Percentiles rank a stretch among this genome's conserved stretches.
These are phyloP conservation scores for Raphanus raphanistrum DNA, from an alignment of 345 rosid species.

Conservation along the genomic window DNA sequence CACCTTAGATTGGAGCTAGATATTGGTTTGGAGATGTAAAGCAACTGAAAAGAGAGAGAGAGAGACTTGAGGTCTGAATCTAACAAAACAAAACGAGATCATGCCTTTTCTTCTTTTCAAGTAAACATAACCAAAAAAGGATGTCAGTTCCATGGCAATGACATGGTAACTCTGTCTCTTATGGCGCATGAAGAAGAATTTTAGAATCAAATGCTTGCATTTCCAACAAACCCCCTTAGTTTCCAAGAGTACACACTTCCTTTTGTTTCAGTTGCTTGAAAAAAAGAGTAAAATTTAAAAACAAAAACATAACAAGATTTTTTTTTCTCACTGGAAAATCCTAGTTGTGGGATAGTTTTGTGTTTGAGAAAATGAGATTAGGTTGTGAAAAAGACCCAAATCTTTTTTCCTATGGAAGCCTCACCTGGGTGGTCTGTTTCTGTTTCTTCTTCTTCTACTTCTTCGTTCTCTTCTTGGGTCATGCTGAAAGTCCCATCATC, in stretches of 20 bases:
- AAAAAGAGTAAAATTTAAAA: not conserved
- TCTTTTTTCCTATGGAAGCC: conserved; percentile 69
- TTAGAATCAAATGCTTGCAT: conserved; percentile 7
- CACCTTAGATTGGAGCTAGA: conserved; percentile 43
- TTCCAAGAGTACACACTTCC: conserved; percentile 11
- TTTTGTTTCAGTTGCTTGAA: conserved; percentile 20
- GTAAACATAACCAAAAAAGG: no score
- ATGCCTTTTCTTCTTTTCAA: no score
- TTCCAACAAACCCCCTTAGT: conserved; percentile 4
- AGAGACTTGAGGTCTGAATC: conserved; percentile 62
- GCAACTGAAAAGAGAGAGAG: conserved; percentile 64
- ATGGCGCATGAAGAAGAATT: not conserved
- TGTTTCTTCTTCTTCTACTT: conserved; percentile 25
- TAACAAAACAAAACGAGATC: no score
- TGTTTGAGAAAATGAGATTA: conserved; percentile 31
- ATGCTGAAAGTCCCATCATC: conserved; percentile 54
- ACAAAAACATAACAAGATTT: conserved; percentile 12
- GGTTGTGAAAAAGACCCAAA: conserved; percentile 87
- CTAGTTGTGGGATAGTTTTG: conserved; percentile 27
- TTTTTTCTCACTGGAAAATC: not conserved
- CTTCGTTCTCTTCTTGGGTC: conserved; percentile 40
- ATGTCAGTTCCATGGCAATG: no score
- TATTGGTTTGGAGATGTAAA: conserved; percentile 50
- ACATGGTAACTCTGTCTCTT: no score
- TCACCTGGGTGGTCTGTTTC: conserved; percentile 53